A percentile compares a stretch with the other conserved stretches of the same genome.
Conservation (phyloP, 1,284 basidiomycete species). For the Apiotrichum laibachii region DNA sequence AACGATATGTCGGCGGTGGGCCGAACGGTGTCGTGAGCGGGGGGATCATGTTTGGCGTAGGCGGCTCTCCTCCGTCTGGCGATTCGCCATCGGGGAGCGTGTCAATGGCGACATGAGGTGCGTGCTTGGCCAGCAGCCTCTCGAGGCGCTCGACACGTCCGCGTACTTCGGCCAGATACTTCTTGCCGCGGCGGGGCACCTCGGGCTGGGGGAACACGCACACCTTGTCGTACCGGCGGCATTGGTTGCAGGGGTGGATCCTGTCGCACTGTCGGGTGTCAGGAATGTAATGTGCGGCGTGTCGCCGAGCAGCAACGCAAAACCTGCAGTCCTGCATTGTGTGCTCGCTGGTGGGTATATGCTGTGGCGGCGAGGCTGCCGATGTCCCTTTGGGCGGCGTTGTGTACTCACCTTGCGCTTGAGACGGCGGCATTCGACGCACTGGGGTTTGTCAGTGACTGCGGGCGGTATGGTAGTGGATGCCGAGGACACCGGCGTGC, state of each 20-base stretch:
- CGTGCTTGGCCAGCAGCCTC: conserved; percentile 14
- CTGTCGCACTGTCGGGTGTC: conserved; percentile 19
- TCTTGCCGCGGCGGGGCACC: conserved; percentile 18
- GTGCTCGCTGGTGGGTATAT: conserved; percentile 2
- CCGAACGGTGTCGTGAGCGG: background rate
- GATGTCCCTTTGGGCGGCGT: background rate
- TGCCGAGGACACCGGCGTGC: no score
- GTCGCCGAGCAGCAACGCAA: background rate
- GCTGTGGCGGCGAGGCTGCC: background rate
- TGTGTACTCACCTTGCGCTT: conserved; percentile 24
- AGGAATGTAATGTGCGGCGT: conserved; percentile 7
- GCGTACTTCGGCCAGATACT: conserved; percentile 27
- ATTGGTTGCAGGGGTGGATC: conserved; percentile 24
- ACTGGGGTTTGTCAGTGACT: conserved; percentile 15
- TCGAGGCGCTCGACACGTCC: conserved; percentile 22
- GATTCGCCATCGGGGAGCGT: conserved; percentile 8
- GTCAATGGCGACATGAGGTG: conserved; percentile 15
- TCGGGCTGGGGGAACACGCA: conserved; percentile 22
- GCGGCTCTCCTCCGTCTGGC: background rate
- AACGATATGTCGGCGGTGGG: background rate
- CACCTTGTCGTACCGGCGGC: conserved; percentile 21
- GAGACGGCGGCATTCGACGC: conserved; percentile 25
- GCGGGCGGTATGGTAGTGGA: background rate
- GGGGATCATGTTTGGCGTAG: conserved; percentile 3
- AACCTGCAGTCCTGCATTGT: no score